A percentile compares a stretch with the other conserved stretches of the same genome.
Evolutionary conservation across 495 filamentous ascomycete genomes (phyloP).

Genomic region (Apiosordaria backusii): DNA sequence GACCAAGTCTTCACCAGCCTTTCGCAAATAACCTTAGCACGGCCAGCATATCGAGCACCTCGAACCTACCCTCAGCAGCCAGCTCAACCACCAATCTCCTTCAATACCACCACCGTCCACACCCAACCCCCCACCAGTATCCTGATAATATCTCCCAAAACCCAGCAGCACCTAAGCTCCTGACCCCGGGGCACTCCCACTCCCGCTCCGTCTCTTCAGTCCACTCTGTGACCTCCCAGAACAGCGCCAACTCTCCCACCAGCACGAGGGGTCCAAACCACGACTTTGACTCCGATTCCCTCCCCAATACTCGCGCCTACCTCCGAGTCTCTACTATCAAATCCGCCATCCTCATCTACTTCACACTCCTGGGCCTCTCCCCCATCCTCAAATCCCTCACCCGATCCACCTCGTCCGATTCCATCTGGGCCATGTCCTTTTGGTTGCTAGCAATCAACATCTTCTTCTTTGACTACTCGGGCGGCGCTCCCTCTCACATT

Average conservation of each 20-base stretch:
- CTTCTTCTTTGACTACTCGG: slow-evolving; percentile 94
- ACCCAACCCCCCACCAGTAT: slow-evolving; percentile 15
- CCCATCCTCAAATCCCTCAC: slow-evolving; percentile 95
- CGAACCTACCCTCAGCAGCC: slow-evolving; percentile 34
- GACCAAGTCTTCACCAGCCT: not conserved
- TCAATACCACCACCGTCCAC: slow-evolving; percentile 16
- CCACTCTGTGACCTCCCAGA: slow-evolving; percentile 36
- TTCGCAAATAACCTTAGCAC: slow-evolving; percentile 23
- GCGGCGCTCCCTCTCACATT: slow-evolving; percentile 9
- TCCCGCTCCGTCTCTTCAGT: slow-evolving; percentile 37
- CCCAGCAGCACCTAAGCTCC: slow-evolving; percentile 20
- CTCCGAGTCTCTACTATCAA: slow-evolving; percentile 58
- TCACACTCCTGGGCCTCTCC: slow-evolving; percentile 80
- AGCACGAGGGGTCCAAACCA: slow-evolving; percentile 7
- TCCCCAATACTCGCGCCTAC: slow-evolving; percentile 29
- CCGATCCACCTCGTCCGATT: slow-evolving; percentile 81
- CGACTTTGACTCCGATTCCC: slow-evolving; percentile 11
- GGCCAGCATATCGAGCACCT: slow-evolving; percentile 28
- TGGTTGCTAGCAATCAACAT: slow-evolving; percentile 94
- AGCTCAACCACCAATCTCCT: slow-evolving; percentile 42
- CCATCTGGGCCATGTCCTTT: slow-evolving; percentile 93
- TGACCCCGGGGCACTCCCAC: slow-evolving; percentile 25
- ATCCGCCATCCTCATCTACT: slow-evolving; percentile 91
- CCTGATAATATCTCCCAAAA: not conserved
- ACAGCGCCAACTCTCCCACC: slow-evolving; percentile 23